phyloP scores from a whole-genome alignment of 1,139 yeast genomes.

The Diutina scorzettiae region DNA sequence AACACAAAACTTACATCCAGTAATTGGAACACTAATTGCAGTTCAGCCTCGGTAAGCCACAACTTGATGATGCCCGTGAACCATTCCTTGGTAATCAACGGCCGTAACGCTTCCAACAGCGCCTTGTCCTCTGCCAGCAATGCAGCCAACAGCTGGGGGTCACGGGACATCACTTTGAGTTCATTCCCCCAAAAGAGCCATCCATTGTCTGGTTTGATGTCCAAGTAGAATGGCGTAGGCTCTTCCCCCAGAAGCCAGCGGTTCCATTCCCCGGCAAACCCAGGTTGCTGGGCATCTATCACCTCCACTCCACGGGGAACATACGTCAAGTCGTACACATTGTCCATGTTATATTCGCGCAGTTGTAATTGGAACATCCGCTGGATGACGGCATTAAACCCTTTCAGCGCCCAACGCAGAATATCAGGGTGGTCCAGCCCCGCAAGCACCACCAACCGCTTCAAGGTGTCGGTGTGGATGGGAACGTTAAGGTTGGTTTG shows the following conservation, averaged over 20 bases:
- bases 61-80: constrained; percentile 37
- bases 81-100: constrained; percentile 45
- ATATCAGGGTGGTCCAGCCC: constrained; percentile 65
- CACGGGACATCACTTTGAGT: constrained; percentile 32
- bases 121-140: constrained; percentile 20
- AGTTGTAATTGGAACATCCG: constrained; percentile 41
- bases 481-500: constrained; percentile 46
- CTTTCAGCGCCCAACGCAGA: constrained; percentile 51
- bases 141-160: neutral
- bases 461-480: constrained; percentile 30
- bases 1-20: constrained; percentile 45
- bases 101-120: constrained; percentile 35
- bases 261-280: constrained; percentile 26
- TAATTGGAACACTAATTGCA: constrained; percentile 48
- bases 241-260: constrained; percentile 41
- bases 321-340: constrained; percentile 31
- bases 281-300: constrained; percentile 28
- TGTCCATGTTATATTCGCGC: constrained; percentile 39
- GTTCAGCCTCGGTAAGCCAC: constrained; percentile 56
- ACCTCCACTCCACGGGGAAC: constrained; percentile 24
- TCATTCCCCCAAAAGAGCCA: constrained; percentile 71
- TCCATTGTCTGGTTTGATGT: constrained; percentile 46
- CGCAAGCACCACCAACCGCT: constrained; percentile 40
- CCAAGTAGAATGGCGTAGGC: constrained; percentile 43
- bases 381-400: constrained; percentile 44